Evolutionary conservation across 108 stramenopile species (phyloP), one percentile per base, ranked within the genome.

Genomic region (Aurantiochytrium sp.): DNA sequence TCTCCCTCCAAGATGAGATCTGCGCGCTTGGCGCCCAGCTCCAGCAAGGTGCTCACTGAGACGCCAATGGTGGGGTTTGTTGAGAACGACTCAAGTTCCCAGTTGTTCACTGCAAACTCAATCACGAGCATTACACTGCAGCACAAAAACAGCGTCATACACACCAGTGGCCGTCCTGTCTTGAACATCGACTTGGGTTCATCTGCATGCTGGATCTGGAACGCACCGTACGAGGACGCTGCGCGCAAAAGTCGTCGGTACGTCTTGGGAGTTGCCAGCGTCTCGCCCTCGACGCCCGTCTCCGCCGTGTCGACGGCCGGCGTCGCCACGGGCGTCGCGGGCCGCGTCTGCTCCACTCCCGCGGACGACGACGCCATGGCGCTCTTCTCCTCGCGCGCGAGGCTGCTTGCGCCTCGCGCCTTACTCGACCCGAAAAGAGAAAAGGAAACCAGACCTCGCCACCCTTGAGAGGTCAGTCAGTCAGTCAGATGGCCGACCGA

Each of bases 51-150:
- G 44, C 96, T 93, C 58, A 95, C 95, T 58, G 91, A 93, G 5
- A 96, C 96, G 0, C 98, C 98, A 42, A 96, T 92, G 91, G 97
- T 92, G 19, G 97, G 97, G 90, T 98, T 98, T 16, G 94, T 93
- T 45, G 60, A 91, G 18, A 98, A 87, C 16, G 96, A 93, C 72
- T 96, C 98, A 43, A 97, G 44, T 53, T 59, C 35, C 90, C 89
- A 92, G 59, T 64, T 58, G 59, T 91, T 90, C 83, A 88, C 28
- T 6, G 23, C 45, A 23, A 83, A 53, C 23, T 83, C 76, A 12
- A 83, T 23, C n/a, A 83, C 6, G 19, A 83, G 76, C 76, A 83
- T 83, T 3, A 83, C 76, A 1, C 49, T 53, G 76, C 76, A 83
- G 25, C 23, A n/a, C 51, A 53, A 6, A 14, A 6, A n/a, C 2